Evolutionary conservation across 2,329 filamentous ascomycete species (phyloP).

Genomic region (Graphiopsis chlorocephala): DNA sequence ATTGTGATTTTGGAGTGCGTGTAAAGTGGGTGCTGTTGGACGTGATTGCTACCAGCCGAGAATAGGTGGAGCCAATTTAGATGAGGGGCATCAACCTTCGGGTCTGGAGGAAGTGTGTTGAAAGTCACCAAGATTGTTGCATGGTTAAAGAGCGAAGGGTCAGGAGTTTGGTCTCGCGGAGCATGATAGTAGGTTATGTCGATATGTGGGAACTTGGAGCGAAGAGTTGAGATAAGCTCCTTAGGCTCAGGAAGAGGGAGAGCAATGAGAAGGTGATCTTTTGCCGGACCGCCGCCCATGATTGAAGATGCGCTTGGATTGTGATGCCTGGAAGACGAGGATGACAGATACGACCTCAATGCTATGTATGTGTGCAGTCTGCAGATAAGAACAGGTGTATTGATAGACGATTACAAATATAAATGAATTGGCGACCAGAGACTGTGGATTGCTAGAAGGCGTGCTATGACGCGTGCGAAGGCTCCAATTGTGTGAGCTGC

Average conservation of each 20-base stretch:
- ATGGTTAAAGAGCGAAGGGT: conserved; percentile 16
- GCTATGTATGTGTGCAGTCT: background rate
- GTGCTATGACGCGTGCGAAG: conserved; percentile 9
- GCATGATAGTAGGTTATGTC: conserved; percentile 42
- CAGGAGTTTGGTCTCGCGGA: conserved; percentile 15
- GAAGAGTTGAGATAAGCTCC: conserved; percentile 38
- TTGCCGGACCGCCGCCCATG: conserved; percentile 38
- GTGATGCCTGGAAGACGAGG: background rate
- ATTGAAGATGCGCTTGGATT: conserved; percentile 14
- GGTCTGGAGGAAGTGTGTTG: conserved; percentile 41
- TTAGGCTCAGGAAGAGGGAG: conserved; percentile 39
- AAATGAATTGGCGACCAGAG: background rate
- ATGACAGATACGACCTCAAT: background rate
- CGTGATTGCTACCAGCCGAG: conserved; percentile 57
- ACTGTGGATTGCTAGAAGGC: conserved; percentile 3
- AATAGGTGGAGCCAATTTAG: conserved; percentile 55
- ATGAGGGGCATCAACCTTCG: conserved; percentile 37
- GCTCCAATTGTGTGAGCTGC: background rate
- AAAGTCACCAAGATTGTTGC: conserved; percentile 49
- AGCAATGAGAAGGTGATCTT: conserved; percentile 33
- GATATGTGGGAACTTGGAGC: conserved; percentile 44
- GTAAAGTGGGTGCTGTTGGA: conserved; percentile 53
- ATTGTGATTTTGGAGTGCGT: conserved; percentile 52
- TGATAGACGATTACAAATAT: background rate
- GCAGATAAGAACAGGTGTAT: background rate